Evolutionary conservation across 345 rosid species (phyloP).

Genomic region (Eucalyptus coolabah): DNA sequence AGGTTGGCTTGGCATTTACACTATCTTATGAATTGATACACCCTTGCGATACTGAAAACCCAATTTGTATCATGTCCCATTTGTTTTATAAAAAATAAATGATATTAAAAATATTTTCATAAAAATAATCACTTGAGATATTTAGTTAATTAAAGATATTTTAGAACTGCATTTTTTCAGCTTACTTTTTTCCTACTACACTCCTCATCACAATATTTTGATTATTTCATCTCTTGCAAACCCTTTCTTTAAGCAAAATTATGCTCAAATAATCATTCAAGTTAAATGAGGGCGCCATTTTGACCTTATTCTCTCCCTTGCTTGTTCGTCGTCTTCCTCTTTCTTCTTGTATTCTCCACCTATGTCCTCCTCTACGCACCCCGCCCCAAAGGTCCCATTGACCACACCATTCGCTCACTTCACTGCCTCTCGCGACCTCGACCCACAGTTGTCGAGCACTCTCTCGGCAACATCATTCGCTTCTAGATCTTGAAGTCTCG

Average conservation of each 20-base stretch:
- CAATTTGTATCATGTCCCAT: no score
- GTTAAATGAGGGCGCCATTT: neutral
- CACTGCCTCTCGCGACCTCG: neutral
- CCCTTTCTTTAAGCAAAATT: neutral
- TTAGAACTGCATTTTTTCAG: no score
- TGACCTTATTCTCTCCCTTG: neutral
- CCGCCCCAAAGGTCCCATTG: neutral
- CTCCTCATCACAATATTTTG: neutral
- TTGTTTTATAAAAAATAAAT: no score
- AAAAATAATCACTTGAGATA: no score
- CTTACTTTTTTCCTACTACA: accelerated
- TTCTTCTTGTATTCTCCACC: neutral
- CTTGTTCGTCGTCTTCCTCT: neutral
- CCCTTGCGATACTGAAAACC: neutral
- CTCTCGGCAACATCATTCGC: neutral
- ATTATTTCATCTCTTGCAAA: accelerated
- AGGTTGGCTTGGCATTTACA: neutral
- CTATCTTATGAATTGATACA: neutral
- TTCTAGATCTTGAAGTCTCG: neutral
- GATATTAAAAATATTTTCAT: no score
- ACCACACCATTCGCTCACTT: neutral
- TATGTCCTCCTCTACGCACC: neutral
- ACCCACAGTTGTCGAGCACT: neutral
- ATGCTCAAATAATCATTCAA: neutral
- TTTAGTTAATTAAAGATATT: neutral